Conservation (phyloP, 2,329 filamentous ascomycete species). For the Stagonosporopsis tanaceti region DNA sequence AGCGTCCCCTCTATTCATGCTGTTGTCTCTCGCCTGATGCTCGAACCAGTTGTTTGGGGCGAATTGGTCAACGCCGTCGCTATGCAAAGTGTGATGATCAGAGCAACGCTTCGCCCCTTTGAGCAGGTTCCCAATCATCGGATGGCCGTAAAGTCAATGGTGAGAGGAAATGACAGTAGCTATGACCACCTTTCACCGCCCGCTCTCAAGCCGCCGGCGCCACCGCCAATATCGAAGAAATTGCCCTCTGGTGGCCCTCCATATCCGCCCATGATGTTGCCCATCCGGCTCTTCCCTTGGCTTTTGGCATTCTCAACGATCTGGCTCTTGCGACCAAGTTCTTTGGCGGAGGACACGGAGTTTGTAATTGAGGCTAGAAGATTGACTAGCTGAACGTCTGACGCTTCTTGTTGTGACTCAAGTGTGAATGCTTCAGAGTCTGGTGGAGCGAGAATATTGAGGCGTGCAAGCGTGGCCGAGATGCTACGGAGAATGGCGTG, state of each 20-base stretch:
- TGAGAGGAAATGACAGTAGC: neutral
- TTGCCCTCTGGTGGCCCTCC: constrained; percentile 27
- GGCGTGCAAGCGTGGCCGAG: constrained; percentile 81
- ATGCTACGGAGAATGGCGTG: constrained; percentile 85
- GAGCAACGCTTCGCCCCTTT: neutral
- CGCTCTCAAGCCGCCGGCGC: constrained; percentile 23
- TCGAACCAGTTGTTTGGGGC: neutral
- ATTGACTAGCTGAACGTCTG: constrained; percentile 81
- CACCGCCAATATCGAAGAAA: constrained; percentile 35
- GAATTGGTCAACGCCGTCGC: neutral
- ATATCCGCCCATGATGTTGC: constrained; percentile 24
- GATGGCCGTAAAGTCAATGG: no score
- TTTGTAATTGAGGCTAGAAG: constrained; percentile 79
- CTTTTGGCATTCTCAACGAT: constrained; percentile 53
- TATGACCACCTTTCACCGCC: constrained; percentile 32
- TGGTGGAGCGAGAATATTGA: constrained; percentile 81
- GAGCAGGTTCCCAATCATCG: neutral
- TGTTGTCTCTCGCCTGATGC: neutral
- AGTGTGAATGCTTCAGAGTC: constrained; percentile 70
- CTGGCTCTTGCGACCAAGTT: constrained; percentile 76
- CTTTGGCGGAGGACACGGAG: constrained; percentile 73
- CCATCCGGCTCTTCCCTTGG: constrained; percentile 41
- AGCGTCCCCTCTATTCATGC: neutral
- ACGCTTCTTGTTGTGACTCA: constrained; percentile 78
- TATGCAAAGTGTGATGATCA: neutral